Evolutionary conservation across 2,329 filamentous ascomycete species (phyloP), one percentile per base, ranked within the genome.

Genomic region (Penicillium crustosum): DNA sequence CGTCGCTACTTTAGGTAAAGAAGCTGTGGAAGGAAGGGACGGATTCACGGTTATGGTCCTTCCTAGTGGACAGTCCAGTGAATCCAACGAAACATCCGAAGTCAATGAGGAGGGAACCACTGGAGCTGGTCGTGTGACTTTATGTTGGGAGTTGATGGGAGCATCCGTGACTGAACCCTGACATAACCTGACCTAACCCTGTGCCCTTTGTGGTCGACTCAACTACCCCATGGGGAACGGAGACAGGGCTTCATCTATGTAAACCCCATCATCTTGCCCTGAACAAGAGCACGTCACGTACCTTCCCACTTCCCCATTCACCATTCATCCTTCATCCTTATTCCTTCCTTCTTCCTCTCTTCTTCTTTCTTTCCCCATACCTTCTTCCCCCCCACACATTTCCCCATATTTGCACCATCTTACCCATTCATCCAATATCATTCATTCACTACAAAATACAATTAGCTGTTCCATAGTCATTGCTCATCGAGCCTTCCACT

Each of bases 101-200:
- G 27, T 31, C 17, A 36, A 35, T 35, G 4, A 3, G 6, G 21
- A 53, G 17, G 31, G 29, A 21, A 35, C n/a, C 8, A 21, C 17
- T 35, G 39, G 29, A 33, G 4, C 39, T 29, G 21, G 29, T 29
- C 50, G 50, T 3, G 5, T 25, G 36, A 71, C 66, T 54, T 60
- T 78, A 27, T 76, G 71, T 49, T 78, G 76, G 75, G 75, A 78
- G 48, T 77, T 69, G 61, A 68, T 73, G 29, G 76, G 73, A 9
- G 62, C 70, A 17, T 66, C 69, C 13, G 44, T 63, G 49, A 33
- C 64, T 39, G 63, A 64, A 44, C 49, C 39, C 48, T 62, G 48
- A 53, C 56, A 21, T 35, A 53, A 21, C 39, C 48, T 62, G 48
- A 53, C 56, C 29, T 35, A 53, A 21, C 50, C 39, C 39, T 53